A percentile compares a stretch with the other conserved stretches of the same genome.
phyloP scores from a whole-genome alignment of 2,329 filamentous ascomycete species.

The Colletotrichum salicis region DNA sequence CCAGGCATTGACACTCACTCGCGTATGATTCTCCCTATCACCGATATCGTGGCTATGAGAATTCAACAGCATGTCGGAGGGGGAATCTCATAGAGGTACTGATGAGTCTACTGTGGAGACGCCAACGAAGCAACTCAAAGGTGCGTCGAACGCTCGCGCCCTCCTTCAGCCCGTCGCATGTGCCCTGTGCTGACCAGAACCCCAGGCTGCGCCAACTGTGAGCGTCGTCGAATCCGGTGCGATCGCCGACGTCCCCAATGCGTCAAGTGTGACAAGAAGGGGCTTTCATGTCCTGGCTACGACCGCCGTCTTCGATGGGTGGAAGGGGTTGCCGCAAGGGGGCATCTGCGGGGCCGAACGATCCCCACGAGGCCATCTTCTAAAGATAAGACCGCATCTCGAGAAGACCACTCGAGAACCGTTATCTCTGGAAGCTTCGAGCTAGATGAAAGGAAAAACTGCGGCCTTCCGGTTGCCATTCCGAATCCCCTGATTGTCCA shows the following conservation, averaged over 20 bases:
- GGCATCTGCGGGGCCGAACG: slow-evolving; percentile 36
- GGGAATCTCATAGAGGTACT: background rate
- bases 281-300: background rate
- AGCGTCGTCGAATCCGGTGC: background rate
- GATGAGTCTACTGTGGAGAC: background rate
- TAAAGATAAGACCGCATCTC: background rate
- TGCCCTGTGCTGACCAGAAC: background rate
- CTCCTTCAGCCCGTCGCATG: background rate
- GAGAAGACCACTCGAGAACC: background rate
- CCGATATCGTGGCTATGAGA: background rate
- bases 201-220: background rate
- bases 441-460: slow-evolving; percentile 8
- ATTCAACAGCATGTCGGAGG: background rate
- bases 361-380: background rate
- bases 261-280: background rate
- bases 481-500: background rate
- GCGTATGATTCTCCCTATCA: background rate
- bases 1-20: slow-evolving; percentile 38
- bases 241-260: background rate
- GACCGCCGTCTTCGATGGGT: slow-evolving; percentile 42
- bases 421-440: background rate
- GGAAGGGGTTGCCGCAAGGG: slow-evolving; percentile 42
- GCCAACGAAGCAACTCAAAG: background rate
- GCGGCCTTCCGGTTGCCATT: slow-evolving; percentile 24
- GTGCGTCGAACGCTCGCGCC: background rate